A percentile compares a stretch with the other conserved stretches of the same genome.
These are phyloP conservation scores for Hypoxylon fuscum DNA, from an alignment of 495 filamentous ascomycete genomes.

Conservation along the genomic window DNA sequence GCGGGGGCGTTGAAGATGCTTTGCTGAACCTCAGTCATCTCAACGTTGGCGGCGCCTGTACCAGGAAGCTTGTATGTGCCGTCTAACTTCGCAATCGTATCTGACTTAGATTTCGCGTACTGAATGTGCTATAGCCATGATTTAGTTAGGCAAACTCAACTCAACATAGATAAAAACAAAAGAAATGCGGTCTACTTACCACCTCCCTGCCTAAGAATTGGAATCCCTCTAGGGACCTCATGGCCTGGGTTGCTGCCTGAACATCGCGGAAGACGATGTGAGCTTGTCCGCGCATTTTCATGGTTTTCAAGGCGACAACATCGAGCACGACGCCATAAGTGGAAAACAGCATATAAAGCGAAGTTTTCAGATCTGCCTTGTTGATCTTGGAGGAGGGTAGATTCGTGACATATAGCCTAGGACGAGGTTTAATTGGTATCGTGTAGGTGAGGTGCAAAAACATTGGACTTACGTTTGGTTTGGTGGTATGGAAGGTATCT, in stretches of 20 bases:
- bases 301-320: constrained; percentile 87
- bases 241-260: constrained; percentile 85
- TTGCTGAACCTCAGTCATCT: constrained; percentile 79
- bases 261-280: constrained; percentile 91
- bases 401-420: constrained; percentile 86
- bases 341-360: constrained; percentile 91
- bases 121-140: constrained; percentile 72
- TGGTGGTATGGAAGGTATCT: constrained; percentile 60
- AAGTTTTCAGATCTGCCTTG: constrained; percentile 82
- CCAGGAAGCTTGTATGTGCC: constrained; percentile 81
- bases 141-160: constrained; percentile 33
- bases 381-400: constrained; percentile 82
- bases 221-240: constrained; percentile 86
- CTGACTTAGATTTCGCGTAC: constrained; percentile 87
- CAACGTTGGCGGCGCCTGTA: constrained; percentile 60
- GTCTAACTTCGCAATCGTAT: constrained; percentile 87
- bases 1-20: constrained; percentile 79
- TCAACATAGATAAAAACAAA: background rate
- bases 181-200: constrained; percentile 60
- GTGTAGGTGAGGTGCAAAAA: background rate
- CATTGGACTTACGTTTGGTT: constrained; percentile 73
- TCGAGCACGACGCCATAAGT: constrained; percentile 94
- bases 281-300: constrained; percentile 93
- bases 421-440: constrained; percentile 43
- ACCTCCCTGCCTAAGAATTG: constrained; percentile 88